Percentiles rank a stretch among this genome's conserved stretches.
phyloP scores from a whole-genome alignment of 1,139 yeast species.

The Nakaseomyces uthaithaninus region DNA sequence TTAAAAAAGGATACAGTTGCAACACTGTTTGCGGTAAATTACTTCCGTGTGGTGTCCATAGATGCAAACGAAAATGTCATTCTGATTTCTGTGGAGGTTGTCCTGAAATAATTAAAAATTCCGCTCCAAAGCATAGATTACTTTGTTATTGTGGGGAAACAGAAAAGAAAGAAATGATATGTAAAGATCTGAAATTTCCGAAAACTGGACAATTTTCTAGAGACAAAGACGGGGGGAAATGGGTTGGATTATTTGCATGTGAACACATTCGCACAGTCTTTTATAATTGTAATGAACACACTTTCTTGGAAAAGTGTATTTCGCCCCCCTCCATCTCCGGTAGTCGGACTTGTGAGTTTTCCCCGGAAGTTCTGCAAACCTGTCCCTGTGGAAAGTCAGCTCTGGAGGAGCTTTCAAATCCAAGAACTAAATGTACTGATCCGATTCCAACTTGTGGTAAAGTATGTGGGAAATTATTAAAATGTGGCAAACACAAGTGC shows the following conservation, averaged over 20 bases:
- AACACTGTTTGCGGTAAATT: constrained; percentile 48
- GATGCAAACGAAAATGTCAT: constrained; percentile 55
- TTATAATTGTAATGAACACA: constrained; percentile 64
- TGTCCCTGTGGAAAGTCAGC: constrained; percentile 71
- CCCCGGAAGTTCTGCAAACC: constrained; percentile 50
- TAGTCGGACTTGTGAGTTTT: constrained; percentile 48
- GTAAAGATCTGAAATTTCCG: constrained; percentile 39
- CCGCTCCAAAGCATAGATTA: constrained; percentile 24
- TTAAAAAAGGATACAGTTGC: constrained; percentile 60
- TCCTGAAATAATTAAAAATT: constrained; percentile 31
- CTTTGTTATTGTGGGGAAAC: constrained; percentile 69
- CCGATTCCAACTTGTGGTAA: constrained; percentile 68
- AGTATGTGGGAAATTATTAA: constrained; percentile 51
- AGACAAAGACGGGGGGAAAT: constrained; percentile 29
- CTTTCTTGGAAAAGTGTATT: constrained; percentile 51
- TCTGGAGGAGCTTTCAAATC: constrained; percentile 34
- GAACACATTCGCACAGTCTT: constrained; percentile 40
- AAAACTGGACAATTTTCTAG: constrained; percentile 19
- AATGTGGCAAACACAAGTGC: constrained; percentile 69
- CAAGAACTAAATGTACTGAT: constrained; percentile 59
- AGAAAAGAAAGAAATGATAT: constrained; percentile 37
- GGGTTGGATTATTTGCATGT: constrained; percentile 65
- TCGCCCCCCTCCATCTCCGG: constrained; percentile 36
- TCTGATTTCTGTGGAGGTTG: constrained; percentile 77
- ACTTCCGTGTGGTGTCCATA: constrained; percentile 67